Evolutionary conservation across 2,329 filamentous ascomycete genomes (phyloP), one percentile per base, ranked within the genome.

Genomic region (Exophiala spinifera): DNA sequence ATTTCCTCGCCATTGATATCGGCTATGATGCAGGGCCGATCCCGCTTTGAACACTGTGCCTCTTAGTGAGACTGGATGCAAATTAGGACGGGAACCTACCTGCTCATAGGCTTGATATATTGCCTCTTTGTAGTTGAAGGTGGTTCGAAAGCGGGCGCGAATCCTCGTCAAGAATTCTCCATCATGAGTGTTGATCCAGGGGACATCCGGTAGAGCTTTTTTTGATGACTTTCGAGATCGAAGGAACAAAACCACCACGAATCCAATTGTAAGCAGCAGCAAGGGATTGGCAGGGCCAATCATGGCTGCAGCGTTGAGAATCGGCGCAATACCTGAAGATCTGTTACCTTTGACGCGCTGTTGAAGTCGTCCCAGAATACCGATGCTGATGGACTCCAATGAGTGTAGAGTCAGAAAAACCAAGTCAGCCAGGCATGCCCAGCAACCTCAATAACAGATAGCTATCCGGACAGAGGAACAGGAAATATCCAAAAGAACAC

Each of bases 1-100:
- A 73, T 55, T n/a, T 55, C 42, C n/a, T 51, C 49, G 17, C 46
- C 56, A 23, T 39, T 46, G 14, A 59, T 31, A 40, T 40, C 47
- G 4, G 46, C 25, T 31, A 59, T 28, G n/a, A 59, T 56, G 36
- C 56, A 59, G 20, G 56, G 46, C 25, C 50, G 37, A 17, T 55
- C 46, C 2, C 51, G 44, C 42, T 56, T 56, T 10, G 55, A 58
- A 39, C 53, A 60, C 59, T 61, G 23, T 17, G 20, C 23, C 4
- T n/a, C 14, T 56, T 19, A 46, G 31, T 33, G 19, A 14, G 15
- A 17, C 7, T 17, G 17, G 10, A 23, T n/a, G 10, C n/a, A 15
- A 37, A 36, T 4, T 7, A 23, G 4, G 13, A 20, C 11, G 20
- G n/a, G 11, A 15, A 20, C 19, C n/a, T 51, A 57, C 57, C 43